These are phyloP conservation scores for Emericellopsis cladophorae DNA, from an alignment of 2,329 filamentous ascomycete genomes.

Conservation along the genomic window DNA sequence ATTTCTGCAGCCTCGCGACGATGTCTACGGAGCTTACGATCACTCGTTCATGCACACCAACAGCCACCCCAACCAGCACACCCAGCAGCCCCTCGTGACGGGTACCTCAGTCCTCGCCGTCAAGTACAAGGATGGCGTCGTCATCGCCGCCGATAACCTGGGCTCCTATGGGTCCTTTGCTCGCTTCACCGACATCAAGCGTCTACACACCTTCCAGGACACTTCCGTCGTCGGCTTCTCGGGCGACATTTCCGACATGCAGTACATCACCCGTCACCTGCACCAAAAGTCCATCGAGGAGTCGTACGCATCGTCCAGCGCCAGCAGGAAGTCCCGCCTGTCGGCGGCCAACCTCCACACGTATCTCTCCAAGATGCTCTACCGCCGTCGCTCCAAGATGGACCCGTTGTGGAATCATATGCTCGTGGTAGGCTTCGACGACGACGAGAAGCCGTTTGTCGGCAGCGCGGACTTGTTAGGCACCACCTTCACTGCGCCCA, in stretches of 20 bases:
- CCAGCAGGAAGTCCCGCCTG: slow-evolving; percentile 33
- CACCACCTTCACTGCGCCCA: slow-evolving; percentile 79
- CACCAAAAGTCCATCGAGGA: slow-evolving; percentile 78
- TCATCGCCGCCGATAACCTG: slow-evolving; percentile 93
- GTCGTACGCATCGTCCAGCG: slow-evolving; percentile 49
- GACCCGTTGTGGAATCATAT: slow-evolving; percentile 97
- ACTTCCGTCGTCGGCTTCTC: slow-evolving; percentile 83
- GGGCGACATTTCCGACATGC: slow-evolving; percentile 98
- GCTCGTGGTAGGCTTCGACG: slow-evolving; percentile 80
- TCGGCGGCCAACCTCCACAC: slow-evolving; percentile 92
- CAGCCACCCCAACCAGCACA: slow-evolving; percentile 66
- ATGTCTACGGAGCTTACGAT: slow-evolving; percentile 92
- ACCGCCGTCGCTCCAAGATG: slow-evolving; percentile 88
- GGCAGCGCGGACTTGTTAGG: slow-evolving; percentile 85
- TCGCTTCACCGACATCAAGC: slow-evolving; percentile 93
- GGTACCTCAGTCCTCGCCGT: slow-evolving; percentile 90
- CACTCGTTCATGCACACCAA: slow-evolving; percentile 63
- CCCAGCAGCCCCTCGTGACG: slow-evolving; percentile 86
- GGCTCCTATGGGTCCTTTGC: slow-evolving; percentile 95
- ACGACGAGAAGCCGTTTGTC: slow-evolving; percentile 71
- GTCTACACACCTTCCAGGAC: slow-evolving; percentile 78
- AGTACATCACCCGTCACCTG: slow-evolving; percentile 89
- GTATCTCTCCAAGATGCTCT: slow-evolving; percentile 92
- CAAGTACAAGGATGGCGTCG: slow-evolving; percentile 93
- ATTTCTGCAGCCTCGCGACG: slow-evolving; percentile 69